phyloP scores from a whole-genome alignment of 169 alveolate species.

The Plasmodium knowlesi region DNA sequence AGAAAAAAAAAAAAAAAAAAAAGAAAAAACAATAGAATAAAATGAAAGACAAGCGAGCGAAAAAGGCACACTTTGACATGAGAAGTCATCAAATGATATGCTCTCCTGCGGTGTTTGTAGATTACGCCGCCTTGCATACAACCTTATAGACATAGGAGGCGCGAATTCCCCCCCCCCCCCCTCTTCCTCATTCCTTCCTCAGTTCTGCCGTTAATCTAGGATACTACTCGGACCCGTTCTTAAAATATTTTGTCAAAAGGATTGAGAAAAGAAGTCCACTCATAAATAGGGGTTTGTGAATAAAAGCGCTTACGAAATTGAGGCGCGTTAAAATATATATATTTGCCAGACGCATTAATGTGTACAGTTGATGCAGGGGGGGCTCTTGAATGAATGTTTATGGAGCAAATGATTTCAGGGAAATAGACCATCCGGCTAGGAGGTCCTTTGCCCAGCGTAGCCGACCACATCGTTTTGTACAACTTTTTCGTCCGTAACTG shows the following conservation, averaged over 20 bases:
- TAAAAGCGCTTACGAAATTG: neutral
- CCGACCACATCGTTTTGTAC: neutral
- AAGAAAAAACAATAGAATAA: neutral
- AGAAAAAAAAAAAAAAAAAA: neutral
- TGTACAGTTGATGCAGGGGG: neutral
- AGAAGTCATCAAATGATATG: neutral
- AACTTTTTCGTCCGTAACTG: neutral
- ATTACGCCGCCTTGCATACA: neutral
- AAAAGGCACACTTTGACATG: neutral
- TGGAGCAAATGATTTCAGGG: neutral
- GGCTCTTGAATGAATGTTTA: neutral
- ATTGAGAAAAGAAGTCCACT: constrained; percentile 61
- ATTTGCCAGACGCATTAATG: neutral
- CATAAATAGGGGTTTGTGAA: constrained; percentile 72
- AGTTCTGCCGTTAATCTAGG: constrained; percentile 76
- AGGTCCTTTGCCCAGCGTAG: neutral
- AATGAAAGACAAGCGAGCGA: neutral
- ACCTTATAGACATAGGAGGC: constrained; percentile 1
- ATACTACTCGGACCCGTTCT: constrained; percentile 64
- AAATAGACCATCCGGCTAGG: neutral
- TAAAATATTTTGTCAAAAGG: constrained; percentile 60
- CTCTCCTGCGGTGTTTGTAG: neutral
- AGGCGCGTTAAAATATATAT: neutral
- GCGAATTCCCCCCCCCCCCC: neutral
- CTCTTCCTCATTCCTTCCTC: neutral